These are phyloP conservation scores for Mortierella sp. DNA, from an alignment of 371 early-diverging fungal genomes.

Conservation along the genomic window DNA sequence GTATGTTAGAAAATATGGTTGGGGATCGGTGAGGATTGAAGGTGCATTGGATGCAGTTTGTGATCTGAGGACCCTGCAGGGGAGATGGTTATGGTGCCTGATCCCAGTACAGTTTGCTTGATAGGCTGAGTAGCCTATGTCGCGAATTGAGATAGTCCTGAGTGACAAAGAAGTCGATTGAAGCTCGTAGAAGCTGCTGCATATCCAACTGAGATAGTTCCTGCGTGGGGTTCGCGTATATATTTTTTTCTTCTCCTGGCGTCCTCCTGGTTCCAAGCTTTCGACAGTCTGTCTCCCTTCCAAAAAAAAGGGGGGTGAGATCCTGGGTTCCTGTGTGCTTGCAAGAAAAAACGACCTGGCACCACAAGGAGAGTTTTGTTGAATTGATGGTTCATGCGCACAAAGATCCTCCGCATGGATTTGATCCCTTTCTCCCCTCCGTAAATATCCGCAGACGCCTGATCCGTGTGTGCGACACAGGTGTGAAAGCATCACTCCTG, in stretches of 20 bases:
- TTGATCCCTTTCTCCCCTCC: not conserved
- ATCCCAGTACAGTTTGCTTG: no score
- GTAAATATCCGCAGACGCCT: not conserved
- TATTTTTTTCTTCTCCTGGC: not conserved
- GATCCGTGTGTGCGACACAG: constrained; percentile 5
- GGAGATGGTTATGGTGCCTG: no score
- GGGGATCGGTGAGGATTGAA: not conserved
- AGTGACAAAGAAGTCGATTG: no score
- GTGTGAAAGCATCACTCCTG: not conserved
- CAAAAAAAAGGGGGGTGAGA: no score
- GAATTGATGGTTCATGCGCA: not conserved
- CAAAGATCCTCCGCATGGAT: not conserved
- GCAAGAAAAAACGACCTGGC: not conserved
- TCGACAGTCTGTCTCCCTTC: no score
- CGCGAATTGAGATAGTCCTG: no score
- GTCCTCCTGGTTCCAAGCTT: not conserved
- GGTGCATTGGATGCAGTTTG: not conserved
- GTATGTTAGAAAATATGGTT: not conserved
- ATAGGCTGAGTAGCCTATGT: no score
- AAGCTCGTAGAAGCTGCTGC: not conserved
- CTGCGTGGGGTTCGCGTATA: not conserved
- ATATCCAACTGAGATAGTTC: not conserved
- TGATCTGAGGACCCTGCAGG: no score
- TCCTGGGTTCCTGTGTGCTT: not conserved
- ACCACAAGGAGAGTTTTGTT: not conserved